phyloP scores from a whole-genome alignment of 306 rosid species.

The Neltuma alba region DNA sequence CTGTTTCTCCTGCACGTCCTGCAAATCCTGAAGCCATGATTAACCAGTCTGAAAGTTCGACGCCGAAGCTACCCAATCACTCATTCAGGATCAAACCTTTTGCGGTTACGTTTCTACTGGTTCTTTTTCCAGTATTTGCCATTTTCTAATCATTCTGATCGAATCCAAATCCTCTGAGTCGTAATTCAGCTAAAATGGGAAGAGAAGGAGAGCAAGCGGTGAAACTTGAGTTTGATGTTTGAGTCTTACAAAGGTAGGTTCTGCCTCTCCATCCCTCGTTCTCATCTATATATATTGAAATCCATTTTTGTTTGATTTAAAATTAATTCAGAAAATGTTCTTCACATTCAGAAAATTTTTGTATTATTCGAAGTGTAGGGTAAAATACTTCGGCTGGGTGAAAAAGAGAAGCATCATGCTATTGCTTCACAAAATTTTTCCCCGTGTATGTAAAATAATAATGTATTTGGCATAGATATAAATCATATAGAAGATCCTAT shows the following conservation, averaged over 20 bases:
- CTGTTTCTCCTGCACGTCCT: conserved; percentile 44
- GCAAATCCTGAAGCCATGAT: conserved; percentile 47
- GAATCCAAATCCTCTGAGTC: background rate
- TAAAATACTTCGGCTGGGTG: background rate
- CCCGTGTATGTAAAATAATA: conserved; percentile 40
- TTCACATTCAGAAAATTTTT: conserved; percentile 11
- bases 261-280: background rate
- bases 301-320: background rate
- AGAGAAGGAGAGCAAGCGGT: background rate
- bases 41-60: conserved; percentile 32
- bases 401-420: conserved; percentile 30
- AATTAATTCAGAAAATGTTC: background rate
- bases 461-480: conserved; percentile 18
- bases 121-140: conserved; percentile 37
- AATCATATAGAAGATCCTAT: background rate
- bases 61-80: conserved; percentile 25
- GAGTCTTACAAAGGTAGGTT: background rate
- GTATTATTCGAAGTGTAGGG: conserved; percentile 35
- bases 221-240: background rate
- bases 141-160: conserved; percentile 47
- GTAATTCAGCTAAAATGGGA: background rate
- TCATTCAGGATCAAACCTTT: conserved; percentile 53
- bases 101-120: conserved; percentile 28
- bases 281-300: background rate
- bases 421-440: conserved; percentile 29